Evolutionary conservation across 1,139 yeast genomes (phyloP), one percentile per base, ranked within the genome.

Genomic region (Blastobotrys niveus): DNA sequence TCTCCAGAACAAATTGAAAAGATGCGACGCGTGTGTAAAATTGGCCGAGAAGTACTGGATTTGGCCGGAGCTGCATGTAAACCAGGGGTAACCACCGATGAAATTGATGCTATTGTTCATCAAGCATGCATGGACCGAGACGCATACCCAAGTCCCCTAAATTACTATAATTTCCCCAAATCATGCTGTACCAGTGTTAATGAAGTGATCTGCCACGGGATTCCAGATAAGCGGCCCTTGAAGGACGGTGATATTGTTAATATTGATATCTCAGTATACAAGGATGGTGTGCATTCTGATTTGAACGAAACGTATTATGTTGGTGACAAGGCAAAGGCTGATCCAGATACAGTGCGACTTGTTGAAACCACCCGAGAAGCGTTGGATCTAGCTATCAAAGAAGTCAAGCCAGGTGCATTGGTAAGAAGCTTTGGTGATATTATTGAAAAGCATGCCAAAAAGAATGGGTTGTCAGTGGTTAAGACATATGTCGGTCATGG

Each of bases 401-500:
- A 73, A 19, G 91, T 93, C 57, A 91, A 89, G 64, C 99, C 99
- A 8, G 99, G 99, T 22, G 71, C 83, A 41, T 78, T 94, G 19
- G 82, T 89, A 72, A 78, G 97, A 63, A 80, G 81, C 48, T 68
- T 91, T 50, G 99, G 99, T 54, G 84, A 85, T 59, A 72, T 81
- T 55, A 91, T 93, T 55, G 97, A 93, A 66, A 78, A 77, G 52
- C 93, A 85, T 60, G 97, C 97, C 17, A 74, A 74, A 43, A 77
- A 78, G 55, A 80, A 88, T 63, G 75, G 78, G 43, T 81, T 93
- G 51, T 82, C 94, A 0, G 96, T 91, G 22, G 96, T 93, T 25
- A 78, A 89, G 58, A 77, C 95, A 2, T 93, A 82, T 65, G 82
- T 91, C 64, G 99, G 98, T 38, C 99, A 93, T 63, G 99, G 99